Evolutionary conservation across 2,329 filamentous ascomycete species (phyloP).

Genomic region (Aspergillus intermedius): DNA sequence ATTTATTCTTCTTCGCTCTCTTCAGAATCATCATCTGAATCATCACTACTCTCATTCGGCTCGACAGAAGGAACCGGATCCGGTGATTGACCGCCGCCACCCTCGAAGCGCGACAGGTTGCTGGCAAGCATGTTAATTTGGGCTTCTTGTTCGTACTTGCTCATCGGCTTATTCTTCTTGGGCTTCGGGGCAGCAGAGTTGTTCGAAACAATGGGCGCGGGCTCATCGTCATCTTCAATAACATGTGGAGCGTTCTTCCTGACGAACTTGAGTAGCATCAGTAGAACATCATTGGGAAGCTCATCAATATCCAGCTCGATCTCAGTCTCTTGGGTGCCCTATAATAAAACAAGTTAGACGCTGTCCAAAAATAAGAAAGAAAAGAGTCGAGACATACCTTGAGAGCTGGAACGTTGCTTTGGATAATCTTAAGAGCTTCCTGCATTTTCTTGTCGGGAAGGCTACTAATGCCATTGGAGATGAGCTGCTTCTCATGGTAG

Average conservation of each 20-base stretch:
- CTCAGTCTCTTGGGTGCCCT: constrained; percentile 41
- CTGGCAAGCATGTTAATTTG: constrained; percentile 44
- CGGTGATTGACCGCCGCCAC: constrained; percentile 35
- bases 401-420: constrained; percentile 70
- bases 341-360: constrained; percentile 5
- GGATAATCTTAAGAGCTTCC: constrained; percentile 81
- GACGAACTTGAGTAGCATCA: constrained; percentile 42
- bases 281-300: constrained; percentile 41
- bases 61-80: constrained; percentile 40
- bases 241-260: constrained; percentile 42
- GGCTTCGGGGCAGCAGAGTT: constrained; percentile 35
- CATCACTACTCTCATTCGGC: constrained; percentile 39
- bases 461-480: constrained; percentile 76
- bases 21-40: constrained; percentile 43
- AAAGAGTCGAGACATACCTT: constrained; percentile 40
- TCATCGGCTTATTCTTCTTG: constrained; percentile 50
- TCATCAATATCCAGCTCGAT: constrained; percentile 46
- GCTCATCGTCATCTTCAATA: constrained; percentile 37
- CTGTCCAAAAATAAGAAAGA: not conserved
- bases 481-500: constrained; percentile 80
- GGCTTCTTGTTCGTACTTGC: constrained; percentile 45
- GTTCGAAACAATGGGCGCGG: constrained; percentile 19
- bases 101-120: constrained; percentile 42
- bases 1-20: constrained; percentile 46
- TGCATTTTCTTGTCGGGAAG: constrained; percentile 72